Evolutionary conservation across 306 rosid genomes (phyloP), one percentile per base, ranked within the genome.

Genomic region (Delonix regia): DNA sequence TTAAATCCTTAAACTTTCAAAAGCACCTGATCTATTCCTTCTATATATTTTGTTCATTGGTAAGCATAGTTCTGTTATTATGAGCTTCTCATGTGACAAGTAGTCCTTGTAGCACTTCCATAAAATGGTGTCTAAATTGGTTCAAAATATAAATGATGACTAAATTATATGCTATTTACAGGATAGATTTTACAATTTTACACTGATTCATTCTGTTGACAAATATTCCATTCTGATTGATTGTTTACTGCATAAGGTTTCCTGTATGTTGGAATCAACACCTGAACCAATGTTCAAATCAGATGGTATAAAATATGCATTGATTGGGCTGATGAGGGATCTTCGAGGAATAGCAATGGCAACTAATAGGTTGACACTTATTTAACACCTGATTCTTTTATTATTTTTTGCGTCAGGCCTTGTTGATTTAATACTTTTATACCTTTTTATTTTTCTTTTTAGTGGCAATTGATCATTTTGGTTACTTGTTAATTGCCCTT

Each of bases 281-380:
- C 72, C 87, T 7, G 82, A 76, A 27, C 76, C 76, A 47, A 7
- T 76, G 61, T 76, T 80, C 76, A 79, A 75, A 56, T 80, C 84
- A 21, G 87, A 84, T 66, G 63, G 73, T 19, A 73, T 80, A 67
- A 84, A 84, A 76, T 84, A 63, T 76, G 79, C 82, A 44, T 75
- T 84, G 22, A 76, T 84, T 71, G 87, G 87, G 61, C 77, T 84
- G 77, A 55, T 80, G 82, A 84, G 87, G 5, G 87, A 84, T 61
- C 87, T 84, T 27, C 81, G 84, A 47, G 87, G 87, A 21, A 71
- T 84, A 63, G 76, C 84, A 45, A 80, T 84, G 84, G 84, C 87
- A 10, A 71, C 82, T 25, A 84, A 84, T 71, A 80, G 87, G 87
- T 83, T 71, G 73, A 71, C 33, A 76, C 11, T 39, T 19, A 24